Evolutionary conservation across 2,329 filamentous ascomycete genomes (phyloP).

Genomic region (Diatrype stigma): DNA sequence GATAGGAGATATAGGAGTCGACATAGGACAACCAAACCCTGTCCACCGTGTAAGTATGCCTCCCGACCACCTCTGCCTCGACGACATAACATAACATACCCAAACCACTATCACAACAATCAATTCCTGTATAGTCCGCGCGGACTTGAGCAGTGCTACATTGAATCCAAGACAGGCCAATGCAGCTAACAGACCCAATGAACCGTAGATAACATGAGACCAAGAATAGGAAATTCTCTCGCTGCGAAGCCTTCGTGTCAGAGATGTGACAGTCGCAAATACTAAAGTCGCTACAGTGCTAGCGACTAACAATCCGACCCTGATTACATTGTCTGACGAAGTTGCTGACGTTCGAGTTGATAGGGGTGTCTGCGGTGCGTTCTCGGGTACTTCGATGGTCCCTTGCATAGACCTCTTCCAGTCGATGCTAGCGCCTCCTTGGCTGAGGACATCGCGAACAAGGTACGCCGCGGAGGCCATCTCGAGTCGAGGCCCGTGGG

Average conservation of each 20-base stretch:
- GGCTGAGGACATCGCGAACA: not conserved
- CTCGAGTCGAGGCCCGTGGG: too few species aligned
- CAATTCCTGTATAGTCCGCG: not conserved
- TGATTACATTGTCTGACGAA: not conserved
- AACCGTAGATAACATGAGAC: not conserved
- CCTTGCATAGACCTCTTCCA: not conserved
- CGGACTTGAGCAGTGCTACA: not conserved
- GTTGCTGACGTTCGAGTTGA: not conserved
- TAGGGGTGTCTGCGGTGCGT: not conserved
- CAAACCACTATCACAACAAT: not conserved
- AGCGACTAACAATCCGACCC: not conserved
- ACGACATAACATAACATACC: not conserved
- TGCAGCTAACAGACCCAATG: not conserved
- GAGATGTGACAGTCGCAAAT: not conserved
- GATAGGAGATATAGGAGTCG: not conserved
- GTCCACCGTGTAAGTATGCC: not conserved
- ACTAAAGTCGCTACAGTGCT: not conserved
- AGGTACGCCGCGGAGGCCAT: not conserved
- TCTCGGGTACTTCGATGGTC: not conserved
- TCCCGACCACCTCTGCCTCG: not conserved
- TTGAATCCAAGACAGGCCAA: not conserved
- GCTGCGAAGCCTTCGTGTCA: not conserved
- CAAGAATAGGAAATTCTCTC: not conserved
- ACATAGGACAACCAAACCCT: not conserved
- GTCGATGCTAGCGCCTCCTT: not conserved